Percentiles rank a stretch among this genome's conserved stretches.
phyloP scores from a whole-genome alignment of 352 stramenopile species.

The Phytopythium mirpurense region DNA sequence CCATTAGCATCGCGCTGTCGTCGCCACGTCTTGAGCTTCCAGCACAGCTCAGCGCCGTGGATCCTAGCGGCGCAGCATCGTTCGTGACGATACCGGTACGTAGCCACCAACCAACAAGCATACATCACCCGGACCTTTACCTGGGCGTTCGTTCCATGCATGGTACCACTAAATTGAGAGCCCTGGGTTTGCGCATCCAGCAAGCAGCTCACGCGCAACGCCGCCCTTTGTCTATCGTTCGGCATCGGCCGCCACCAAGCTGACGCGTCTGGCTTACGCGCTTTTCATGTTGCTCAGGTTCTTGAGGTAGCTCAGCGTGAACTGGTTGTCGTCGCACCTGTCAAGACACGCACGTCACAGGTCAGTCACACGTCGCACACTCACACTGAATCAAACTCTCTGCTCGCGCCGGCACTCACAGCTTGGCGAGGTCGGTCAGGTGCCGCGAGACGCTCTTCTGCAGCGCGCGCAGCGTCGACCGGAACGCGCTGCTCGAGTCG shows the following conservation, averaged over 20 bases:
- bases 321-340: conserved; percentile 89
- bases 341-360: conserved; percentile 4
- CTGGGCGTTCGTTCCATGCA: no score
- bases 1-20: no score
- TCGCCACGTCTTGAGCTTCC: no score
- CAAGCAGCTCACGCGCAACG: conserved; percentile 25
- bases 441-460: conserved; percentile 86
- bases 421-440: conserved; percentile 77
- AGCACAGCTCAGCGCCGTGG: no score
- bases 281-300: conserved; percentile 53
- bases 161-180: no score
- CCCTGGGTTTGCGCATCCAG: no score
- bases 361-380: conserved; percentile 8
- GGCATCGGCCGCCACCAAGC: conserved; percentile 6
- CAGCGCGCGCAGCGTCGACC: conserved; percentile 77
- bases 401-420: conserved; percentile 49
- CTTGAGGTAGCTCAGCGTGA: conserved; percentile 82
- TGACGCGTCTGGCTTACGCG: conserved; percentile 5
- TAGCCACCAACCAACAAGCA: no score
- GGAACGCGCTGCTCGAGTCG: conserved; percentile 61
- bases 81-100: no score
- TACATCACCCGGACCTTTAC: no score
- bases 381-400: not conserved
- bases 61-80: no score
- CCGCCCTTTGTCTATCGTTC: conserved; percentile 44